A percentile compares a stretch with the other conserved stretches of the same genome.
Evolutionary conservation across 441 rosid species (phyloP).

Genomic region (Gossypium trilobum): DNA sequence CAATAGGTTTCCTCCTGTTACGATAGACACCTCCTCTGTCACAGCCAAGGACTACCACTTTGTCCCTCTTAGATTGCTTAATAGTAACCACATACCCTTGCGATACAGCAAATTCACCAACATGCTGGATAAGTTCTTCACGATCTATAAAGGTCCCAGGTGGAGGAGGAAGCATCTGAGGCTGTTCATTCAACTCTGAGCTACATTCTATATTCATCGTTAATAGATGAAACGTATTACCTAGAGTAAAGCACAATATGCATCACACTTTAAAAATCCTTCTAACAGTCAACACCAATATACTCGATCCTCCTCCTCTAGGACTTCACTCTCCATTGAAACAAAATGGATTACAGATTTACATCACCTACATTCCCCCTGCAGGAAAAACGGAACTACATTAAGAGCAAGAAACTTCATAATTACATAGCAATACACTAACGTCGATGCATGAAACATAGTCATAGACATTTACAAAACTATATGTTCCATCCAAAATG

Average conservation of each 20-base stretch:
- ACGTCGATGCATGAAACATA: not conserved
- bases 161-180: conserved; percentile 45
- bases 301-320: conserved; percentile 15
- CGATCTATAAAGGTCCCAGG: conserved; percentile 43
- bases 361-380: not conserved
- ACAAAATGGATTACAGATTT: not conserved
- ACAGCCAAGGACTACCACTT: conserved; percentile 45
- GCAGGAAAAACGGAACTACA: not conserved
- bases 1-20: conserved; percentile 32
- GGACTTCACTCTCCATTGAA: conserved; percentile 17
- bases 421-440: not conserved
- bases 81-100: conserved; percentile 52
- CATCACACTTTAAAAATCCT: not conserved
- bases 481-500: not conserved
- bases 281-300: not conserved
- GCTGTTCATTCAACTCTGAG: conserved; percentile 25
- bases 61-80: conserved; percentile 47
- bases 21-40: conserved; percentile 51
- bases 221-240: conserved; percentile 8
- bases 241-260: conserved; percentile 19
- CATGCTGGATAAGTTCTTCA: conserved; percentile 43
- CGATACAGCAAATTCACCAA: conserved; percentile 40
- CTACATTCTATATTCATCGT: conserved; percentile 30
- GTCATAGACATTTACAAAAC: not conserved
- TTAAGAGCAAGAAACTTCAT: not conserved